Evolutionary conservation across 176 grass and related monocot species (phyloP), one percentile per base, ranked within the genome.

Genomic region (Canna indica): DNA sequence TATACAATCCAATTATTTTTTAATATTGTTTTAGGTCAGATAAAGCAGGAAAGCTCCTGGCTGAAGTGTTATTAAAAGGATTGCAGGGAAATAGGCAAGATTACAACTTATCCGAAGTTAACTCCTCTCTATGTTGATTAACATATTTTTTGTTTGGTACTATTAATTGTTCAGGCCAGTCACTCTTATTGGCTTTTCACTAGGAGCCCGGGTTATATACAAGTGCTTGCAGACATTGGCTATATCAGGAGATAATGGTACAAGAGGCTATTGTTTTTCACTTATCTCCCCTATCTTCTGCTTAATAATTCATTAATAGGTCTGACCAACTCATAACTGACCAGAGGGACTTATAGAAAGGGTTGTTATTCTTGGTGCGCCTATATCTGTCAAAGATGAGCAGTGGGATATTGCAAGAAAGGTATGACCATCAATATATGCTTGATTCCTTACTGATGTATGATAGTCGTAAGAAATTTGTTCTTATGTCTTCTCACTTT

Each of bases 41-140:
- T 87, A 99, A 99, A 81, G 84, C 90, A 52, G 94, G 94, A 41
- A 99, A 82, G 77, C 91, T 90, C 71, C 86, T 99, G 64, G 94
- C 94, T 71, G 89, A 90, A 54, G 86, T 92, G 57, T 44, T 99
- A 56, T 60, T 90, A 28, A 93, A 84, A n/a, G 94, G 94, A 70
- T 87, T 85, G 80, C 94, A 99, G 83, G 89, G 94, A 84, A 93
- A 82, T 78, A 99, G 86, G 89, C 91, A 41, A 27, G 34, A 62
- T 78, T 70, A 50, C 18, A 32, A 63, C 20, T 65, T 20, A 59
- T 70, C 28, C n/a, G n/a, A n/a, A n/a, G n/a, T n/a, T n/a, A n/a
- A n/a, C n/a, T n/a, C n/a, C n/a, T n/a, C n/a, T n/a, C n/a, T n/a
- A n/a, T n/a, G n/a, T n/a, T n/a, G n/a, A n/a, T n/a, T n/a, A n/a